Evolutionary conservation across 768 basidiomycete genomes (phyloP).

Genomic region (Clitopilus hobsonii): DNA sequence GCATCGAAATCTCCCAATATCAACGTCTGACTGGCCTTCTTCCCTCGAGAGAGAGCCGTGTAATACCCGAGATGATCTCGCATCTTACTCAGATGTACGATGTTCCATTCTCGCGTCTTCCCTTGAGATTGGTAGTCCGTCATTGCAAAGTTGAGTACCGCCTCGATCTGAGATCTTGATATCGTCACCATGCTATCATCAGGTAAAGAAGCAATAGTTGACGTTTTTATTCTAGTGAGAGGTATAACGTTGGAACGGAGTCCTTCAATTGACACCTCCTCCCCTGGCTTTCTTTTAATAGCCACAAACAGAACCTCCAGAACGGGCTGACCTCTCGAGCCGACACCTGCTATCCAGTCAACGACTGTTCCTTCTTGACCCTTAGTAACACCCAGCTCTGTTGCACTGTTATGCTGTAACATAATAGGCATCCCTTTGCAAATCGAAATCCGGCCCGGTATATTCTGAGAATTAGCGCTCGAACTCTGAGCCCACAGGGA

Average conservation of each 20-base stretch:
- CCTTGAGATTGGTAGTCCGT: slow-evolving; percentile 20
- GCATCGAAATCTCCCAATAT: slow-evolving; percentile 18
- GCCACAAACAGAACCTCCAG: slow-evolving; percentile 13
- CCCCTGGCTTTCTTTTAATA: slow-evolving; percentile 4
- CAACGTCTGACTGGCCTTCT: slow-evolving; percentile 11
- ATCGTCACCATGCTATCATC: slow-evolving; percentile 8
- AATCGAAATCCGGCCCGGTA: background rate
- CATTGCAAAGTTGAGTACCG: slow-evolving; percentile 21
- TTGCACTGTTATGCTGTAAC: slow-evolving; percentile 25
- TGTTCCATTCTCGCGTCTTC: slow-evolving; percentile 13
- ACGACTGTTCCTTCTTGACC: slow-evolving; percentile 26
- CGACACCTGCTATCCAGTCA: slow-evolving; percentile 20
- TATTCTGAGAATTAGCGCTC: background rate
- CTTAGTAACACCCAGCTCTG: slow-evolving; percentile 29
- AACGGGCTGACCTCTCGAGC: slow-evolving; percentile 13
- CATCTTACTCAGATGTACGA: slow-evolving; percentile 15
- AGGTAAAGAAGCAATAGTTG: slow-evolving; percentile 4
- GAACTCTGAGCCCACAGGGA: background rate
- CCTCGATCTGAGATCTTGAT: slow-evolving; percentile 12
- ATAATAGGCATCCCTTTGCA: slow-evolving; percentile 30
- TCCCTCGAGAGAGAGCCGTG: slow-evolving; percentile 16
- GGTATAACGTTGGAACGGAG: slow-evolving; percentile 15
- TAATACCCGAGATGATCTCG: slow-evolving; percentile 12
- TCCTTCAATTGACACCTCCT: slow-evolving; percentile 7
- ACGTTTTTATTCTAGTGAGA: background rate